Base-by-base conservation (phyloP, 371 early-diverging fungal species). In the Apophysomyces sp. region DNA sequence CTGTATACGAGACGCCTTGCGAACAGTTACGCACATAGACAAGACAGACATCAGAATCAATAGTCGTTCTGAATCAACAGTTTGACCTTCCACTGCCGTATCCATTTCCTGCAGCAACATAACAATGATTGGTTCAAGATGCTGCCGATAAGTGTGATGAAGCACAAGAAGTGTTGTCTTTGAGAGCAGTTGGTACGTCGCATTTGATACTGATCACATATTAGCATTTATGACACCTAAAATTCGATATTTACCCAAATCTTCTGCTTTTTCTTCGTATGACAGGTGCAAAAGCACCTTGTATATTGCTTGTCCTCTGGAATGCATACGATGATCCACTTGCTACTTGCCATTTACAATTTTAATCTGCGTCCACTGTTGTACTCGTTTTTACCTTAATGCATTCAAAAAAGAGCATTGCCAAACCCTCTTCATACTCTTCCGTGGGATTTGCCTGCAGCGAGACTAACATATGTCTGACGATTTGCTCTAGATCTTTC, bases 321-420 rank as follows among this genome's bases (percentile, higher is more conserved):
- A 88, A 65, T 88, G 88, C 41, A 89, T 71, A 51, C 76, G 77
- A 36, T 80, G 66, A 29, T 88, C 78, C 52, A 88, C 82, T 76
- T 80, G 75, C 82, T 83, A 65, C 4, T 57, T 15, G 18, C n/a
- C 21, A 24, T 52, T 24, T 16, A 52, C 57, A 21, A 27, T 13
- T 30, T 18, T 21, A 36, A 24, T 6, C 37, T 11, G 37, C n/a
- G 11, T 37, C 11, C 37, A 37, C 11, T 37, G 2, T 9, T 44
- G 55, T 29, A 65, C 34, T 3, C 49, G 21, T 13, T 21, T 34
- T 69, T 80, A 88, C 86, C 80, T 91, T 92, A 58, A 91, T 72
- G 30, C 86, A 82, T 57, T 97, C 95, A 65, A 90, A 92, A 54
- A 92, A 85, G 53, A 95, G 55, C 67, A 91, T 80, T 2, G 90